Percentiles rank a stretch among this genome's conserved stretches.
Conservation (phyloP, 441 rosid species). For the Croton setiger region DNA sequence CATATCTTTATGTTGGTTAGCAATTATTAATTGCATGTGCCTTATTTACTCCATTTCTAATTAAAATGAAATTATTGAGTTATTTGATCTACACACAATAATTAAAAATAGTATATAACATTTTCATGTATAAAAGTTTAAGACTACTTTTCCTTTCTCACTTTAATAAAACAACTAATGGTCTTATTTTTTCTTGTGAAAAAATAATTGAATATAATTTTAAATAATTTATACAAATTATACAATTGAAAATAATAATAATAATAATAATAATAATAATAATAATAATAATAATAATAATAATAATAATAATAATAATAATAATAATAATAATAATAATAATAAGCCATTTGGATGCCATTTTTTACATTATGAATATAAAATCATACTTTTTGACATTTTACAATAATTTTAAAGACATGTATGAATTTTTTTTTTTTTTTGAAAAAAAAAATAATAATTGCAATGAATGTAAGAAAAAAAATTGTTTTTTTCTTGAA, state of each 20-base stretch:
- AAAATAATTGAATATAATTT: background rate
- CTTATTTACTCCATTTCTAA: background rate
- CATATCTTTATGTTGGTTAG: background rate
- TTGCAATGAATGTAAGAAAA: no score
- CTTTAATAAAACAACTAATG: constrained; percentile 20
- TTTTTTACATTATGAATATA: background rate
- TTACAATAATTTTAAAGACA: no score
- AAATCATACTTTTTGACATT: background rate
- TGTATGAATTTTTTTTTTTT: no score
- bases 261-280: no score
- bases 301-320: no score
- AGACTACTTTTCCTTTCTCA: constrained; percentile 20
- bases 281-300: no score
- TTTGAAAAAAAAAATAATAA: no score
- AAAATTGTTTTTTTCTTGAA: no score
- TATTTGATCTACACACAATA: background rate
- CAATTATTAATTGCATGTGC: background rate
- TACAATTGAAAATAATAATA: background rate
- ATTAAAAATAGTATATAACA: no score
- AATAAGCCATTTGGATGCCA: no score
- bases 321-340: no score
- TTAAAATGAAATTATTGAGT: background rate
- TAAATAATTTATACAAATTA: background rate
- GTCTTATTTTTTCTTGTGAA: background rate
- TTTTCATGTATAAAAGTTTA: background rate